Base-by-base conservation (phyloP, 1,284 basidiomycete species). In the Cronartium quercuum region DNA sequence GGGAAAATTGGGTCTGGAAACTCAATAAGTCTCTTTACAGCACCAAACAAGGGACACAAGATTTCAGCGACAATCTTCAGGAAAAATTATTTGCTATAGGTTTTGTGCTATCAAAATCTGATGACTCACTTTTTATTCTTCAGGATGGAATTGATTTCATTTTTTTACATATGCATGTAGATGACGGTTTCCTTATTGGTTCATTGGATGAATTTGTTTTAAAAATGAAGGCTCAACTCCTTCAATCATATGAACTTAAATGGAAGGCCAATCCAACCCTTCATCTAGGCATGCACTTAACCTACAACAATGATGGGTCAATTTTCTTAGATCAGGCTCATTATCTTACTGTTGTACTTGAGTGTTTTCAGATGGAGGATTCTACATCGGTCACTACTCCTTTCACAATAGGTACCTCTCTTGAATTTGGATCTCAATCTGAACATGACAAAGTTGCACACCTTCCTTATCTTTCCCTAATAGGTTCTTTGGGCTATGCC, bases 1-100 rank as follows among this genome's bases (percentile, higher is more conserved):
- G 38, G 18, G 42, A 66, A 47, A 34, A 44, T 6, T n/a, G 10
- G 40, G 64, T 42, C 1, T 66, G 64, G 64, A 44, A 47, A 24
- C 18, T 66, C 10, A 44, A 9, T 2, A 66, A 66, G 10, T 66
- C 64, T 2, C 41, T 66, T 18, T 66, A 66, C 29, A 42, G 64
- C 12, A 66, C 64, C 9, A 13, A 34, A 24, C 15, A 66, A 47
- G 64, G 35, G 4, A n/a, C 64, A 13, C 3, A 34, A 6, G 35
- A 66, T 21, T 66, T 15, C 13, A 47, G 9, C 13, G 42, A 34
- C 10, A 3, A 42, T 51, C 21, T 66, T 24, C 2, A 21, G 24
- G 10, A n/a, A 2, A 15, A 3, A 4, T 40, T 66, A n/a, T 1
- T 2, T 1, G 41, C 18, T 5, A 29, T 44, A 12, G 42, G 42